Base-by-base conservation (phyloP, 768 basidiomycete genomes). In the Mrakia hoshinonis region DNA sequence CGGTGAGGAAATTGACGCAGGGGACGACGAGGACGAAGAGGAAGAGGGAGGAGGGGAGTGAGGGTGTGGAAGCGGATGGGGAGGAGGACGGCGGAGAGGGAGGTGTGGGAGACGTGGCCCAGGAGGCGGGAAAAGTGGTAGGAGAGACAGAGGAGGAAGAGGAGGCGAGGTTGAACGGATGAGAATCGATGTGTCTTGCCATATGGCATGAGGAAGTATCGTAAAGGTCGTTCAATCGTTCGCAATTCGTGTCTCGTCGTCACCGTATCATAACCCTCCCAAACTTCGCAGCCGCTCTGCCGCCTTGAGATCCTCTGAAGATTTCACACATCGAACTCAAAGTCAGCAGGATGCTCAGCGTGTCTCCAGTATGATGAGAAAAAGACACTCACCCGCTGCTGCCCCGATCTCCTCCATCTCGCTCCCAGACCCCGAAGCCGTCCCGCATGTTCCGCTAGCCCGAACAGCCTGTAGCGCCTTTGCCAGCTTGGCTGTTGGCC, bases 1-100 rank as follows among this genome's bases (percentile, higher is more conserved):
- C 96, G 0, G 88, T 87, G 76, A 84, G 96, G 67, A 99, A 99
- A 80, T 92, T 95, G 75, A 83, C 86, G 55, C 65, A 11, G 66
- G 55, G 52, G 66, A 64, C 48, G 46, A 34, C 34, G 46, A 43
- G 10, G 22, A 11, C 26, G 31, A 47, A 2, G 60, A 49, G 11
- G 68, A 74, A 64, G 66, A 70, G 58, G 68, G 63, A 60, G 67
- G 68, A 68, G 67, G 47, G 47, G 43, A 22, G 9, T 38, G 38
- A 31, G 61, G 13, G 7, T 55, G 47, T 22, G 24, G 76, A 67
- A 34, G 75, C 73, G 55, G 76, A 55, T 26, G 75, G 74, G 49
- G 73, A 67, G 13, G 77, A 70, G 43, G 75, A 73, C n/a, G 77
- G 54, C 11, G 74, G 46, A 18, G 74, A 38, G 55, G 43, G 24